phyloP scores from a whole-genome alignment of 768 basidiomycete species.

The Pleurotus salmoneostramineus region DNA sequence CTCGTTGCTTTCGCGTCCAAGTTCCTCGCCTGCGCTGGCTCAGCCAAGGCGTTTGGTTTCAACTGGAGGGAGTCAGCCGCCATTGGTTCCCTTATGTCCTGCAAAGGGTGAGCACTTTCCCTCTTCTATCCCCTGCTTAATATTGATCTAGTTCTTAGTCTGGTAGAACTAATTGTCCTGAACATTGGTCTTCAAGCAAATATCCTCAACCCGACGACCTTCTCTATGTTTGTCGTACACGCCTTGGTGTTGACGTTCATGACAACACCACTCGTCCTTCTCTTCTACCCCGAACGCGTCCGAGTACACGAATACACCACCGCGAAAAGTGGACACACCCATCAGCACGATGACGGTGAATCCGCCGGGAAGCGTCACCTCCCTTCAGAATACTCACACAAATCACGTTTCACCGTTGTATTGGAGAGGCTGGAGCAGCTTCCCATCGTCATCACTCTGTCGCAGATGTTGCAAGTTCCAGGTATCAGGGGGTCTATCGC shows the following conservation, averaged over 20 bases:
- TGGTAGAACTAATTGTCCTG: constrained; percentile 88
- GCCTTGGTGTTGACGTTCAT: constrained; percentile 77
- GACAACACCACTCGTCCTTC: constrained; percentile 77
- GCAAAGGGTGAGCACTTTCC: constrained; percentile 63
- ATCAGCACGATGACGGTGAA: constrained; percentile 17
- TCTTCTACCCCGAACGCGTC: constrained; percentile 68
- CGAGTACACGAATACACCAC: constrained; percentile 33
- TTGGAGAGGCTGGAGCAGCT: constrained; percentile 80
- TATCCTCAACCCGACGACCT: constrained; percentile 61
- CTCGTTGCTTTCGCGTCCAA: constrained; percentile 77
- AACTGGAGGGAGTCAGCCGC: constrained; percentile 75
- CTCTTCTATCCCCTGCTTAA: background rate
- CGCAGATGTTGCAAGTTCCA: constrained; percentile 60
- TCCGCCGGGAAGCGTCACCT: background rate
- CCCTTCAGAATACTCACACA: constrained; percentile 34
- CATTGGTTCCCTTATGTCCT: constrained; percentile 86
- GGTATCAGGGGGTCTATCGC: background rate
- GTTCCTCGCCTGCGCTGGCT: constrained; percentile 62
- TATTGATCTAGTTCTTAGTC: constrained; percentile 24
- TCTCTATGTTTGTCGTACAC: constrained; percentile 88
- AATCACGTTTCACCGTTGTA: constrained; percentile 64
- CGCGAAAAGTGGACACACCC: constrained; percentile 12
- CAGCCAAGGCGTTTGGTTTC: constrained; percentile 63
- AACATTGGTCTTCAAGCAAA: constrained; percentile 78
- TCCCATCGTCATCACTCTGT: constrained; percentile 77